Base-by-base conservation (phyloP, 1,139 yeast species). In the Geotrichum restrictum region DNA sequence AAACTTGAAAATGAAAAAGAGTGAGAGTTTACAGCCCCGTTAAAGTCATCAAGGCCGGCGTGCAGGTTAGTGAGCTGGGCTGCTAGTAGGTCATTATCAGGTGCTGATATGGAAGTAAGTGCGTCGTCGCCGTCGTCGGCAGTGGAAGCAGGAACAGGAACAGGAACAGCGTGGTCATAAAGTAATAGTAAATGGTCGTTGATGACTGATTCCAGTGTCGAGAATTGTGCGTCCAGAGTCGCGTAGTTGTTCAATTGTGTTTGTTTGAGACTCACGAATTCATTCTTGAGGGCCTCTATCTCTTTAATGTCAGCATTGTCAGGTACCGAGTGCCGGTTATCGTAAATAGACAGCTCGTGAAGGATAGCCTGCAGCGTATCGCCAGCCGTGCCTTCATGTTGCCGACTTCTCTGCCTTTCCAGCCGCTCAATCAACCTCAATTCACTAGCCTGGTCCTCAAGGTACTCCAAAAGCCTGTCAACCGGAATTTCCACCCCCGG, bases 21-120 rank as follows among this genome's bases (percentile, higher is more conserved):
- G n/a, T n/a, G n/a, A n/a, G n/a, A n/a, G n/a, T n/a, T 46, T n/a
- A 63, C 61, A 8, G 60, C 51, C 32, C 40, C 41, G 43, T 57
- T 58, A 36, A 64, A 57, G 39, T 52, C 57, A 33, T 60, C 65
- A 7, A 62, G 49, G 47, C 56, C 59, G 38, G 45, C 50, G 37
- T 55, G 60, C 41, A 63, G 52, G 45, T 50, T 56, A 45, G 56
- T 53, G 44, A 63, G 51, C 39, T 63, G 64, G 16, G 36, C 34
- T 13, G 51, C 44, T 7, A 60, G n/a, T n/a, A n/a, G n/a, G n/a
- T n/a, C n/a, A n/a, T n/a, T n/a, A n/a, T n/a, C n/a, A n/a, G n/a
- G n/a, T n/a, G n/a, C n/a, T n/a, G n/a, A n/a, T n/a, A n/a, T n/a
- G n/a, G n/a, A n/a, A n/a, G n/a, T n/a, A n/a, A n/a, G n/a, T n/a